These are phyloP conservation scores for Setaria viridis DNA, from an alignment of 202 grass and related monocot genomes.

Conservation along the genomic window DNA sequence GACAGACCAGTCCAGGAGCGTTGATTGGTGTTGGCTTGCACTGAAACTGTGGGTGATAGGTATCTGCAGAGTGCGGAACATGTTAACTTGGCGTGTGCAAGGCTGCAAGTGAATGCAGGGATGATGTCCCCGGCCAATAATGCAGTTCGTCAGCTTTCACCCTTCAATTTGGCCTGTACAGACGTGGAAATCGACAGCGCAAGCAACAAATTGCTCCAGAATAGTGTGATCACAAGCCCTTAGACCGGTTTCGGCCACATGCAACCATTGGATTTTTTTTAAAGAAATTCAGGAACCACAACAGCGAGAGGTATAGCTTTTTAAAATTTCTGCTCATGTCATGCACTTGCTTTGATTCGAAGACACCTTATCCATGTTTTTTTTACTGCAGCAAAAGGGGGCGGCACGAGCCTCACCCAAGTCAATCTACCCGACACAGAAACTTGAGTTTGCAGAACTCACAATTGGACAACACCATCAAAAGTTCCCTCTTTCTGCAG, in stretches of 20 bases:
- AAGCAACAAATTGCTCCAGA: background rate
- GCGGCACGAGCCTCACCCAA: too few relatives aligned
- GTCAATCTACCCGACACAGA: background rate
- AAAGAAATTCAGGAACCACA: background rate
- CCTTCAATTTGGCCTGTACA: background rate
- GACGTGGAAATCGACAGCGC: background rate
- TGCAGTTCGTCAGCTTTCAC: background rate
- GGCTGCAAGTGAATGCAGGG: background rate
- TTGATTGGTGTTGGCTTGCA: background rate
- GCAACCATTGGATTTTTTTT: background rate
- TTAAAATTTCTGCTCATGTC: background rate
- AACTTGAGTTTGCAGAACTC: background rate
- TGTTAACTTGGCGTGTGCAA: background rate
- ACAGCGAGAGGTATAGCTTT: background rate
- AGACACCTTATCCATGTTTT: background rate
- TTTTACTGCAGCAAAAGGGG: background rate
- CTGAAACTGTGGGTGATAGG: background rate
- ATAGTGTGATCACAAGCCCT: background rate
- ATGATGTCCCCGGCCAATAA: conserved; percentile 2
- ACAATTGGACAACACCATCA: conserved; percentile 4
- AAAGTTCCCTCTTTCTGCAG: conserved; percentile 18
- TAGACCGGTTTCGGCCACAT: background rate
- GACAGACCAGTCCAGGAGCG: background rate
- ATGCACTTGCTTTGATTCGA: conserved; percentile 1
- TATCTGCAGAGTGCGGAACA: background rate